Base-by-base conservation (phyloP, 495 filamentous ascomycete genomes). In the Parachaetomium inaequale region DNA sequence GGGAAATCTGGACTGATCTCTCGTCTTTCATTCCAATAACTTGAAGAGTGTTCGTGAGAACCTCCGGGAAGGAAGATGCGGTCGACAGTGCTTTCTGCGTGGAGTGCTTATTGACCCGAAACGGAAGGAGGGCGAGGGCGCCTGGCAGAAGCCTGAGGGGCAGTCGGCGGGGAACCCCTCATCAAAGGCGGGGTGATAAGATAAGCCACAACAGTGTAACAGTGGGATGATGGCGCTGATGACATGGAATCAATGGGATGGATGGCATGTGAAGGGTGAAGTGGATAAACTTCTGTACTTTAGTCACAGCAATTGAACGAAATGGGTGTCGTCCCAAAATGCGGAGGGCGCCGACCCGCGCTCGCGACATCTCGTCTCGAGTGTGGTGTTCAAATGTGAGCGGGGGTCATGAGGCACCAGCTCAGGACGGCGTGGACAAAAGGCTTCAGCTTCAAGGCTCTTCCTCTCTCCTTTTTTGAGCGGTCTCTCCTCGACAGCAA, bases 141-240 rank as follows among this genome's bases (percentile, higher is more conserved):
- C n/a, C n/a, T 25, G 36, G 3, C 15, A 36, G 55, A 47, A n/a
- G n/a, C n/a, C n/a, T n/a, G 55, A 58, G 26, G 55, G 55, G 29
- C 17, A 31, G 58, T 8, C 19, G 51, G 19, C 36, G 14, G 36
- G 14, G 42, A 6, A n/a, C 59, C 59, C 59, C 59, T 61, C 59
- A 12, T 61, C 23, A 42, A 49, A 61, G 50, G 57, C 57, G 57
- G 57, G 57, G 57, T 59, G 57, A 59, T 59, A 59, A 59, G 57
- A 59, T 59, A 59, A 59, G 57, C 57, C 3, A 26, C 7, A 1
- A 40, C 34, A 21, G 55, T 23, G 40, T 34, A 23, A 47, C 29
- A 17, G 26, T 47, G 40, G 29, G 31, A 57, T 46, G 55, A 45
- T 21, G 26, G 15, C 17, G n/a, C 21, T 19, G 3, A 12, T 29